Evolutionary conservation across 176 grass and related monocot species (phyloP), one percentile per base, ranked within the genome.

Genomic region (Ampelocalamus luodianensis): DNA sequence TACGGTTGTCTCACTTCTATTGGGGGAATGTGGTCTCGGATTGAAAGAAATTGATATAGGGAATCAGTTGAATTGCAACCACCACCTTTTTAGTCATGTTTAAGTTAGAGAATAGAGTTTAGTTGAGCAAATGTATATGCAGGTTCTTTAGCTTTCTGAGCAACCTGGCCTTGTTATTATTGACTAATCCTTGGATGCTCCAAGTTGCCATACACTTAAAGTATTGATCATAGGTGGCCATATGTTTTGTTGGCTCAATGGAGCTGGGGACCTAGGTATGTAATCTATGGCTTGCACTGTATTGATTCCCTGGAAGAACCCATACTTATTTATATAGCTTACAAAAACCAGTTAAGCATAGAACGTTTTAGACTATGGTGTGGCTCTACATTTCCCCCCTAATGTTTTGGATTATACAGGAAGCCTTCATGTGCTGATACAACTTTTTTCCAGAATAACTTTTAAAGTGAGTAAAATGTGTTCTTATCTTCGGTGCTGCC

Each of bases 381-480:
- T 72, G 38, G 26, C 55, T 29, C 39, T 74, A 76, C n/a, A n/a
- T n/a, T 50, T n/a, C 37, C 29, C n/a, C 27, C 69, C 13, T 50
- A 68, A 26, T 69, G 5, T 61, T 32, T 65, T 81, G 17, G 64
- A 13, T 68, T 85, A 39, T 68, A 10, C 17, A 26, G 50, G 53
- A 89, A 85, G 1, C 40, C 43, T 81, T 81, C 71, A 43, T 55
- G 42, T 45, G 27, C 43, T 42, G 44, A 72, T 78, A 44, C 43
- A 32, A 78, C 1, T 71, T 68, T 67, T 59, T n/a, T n/a, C 27
- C 46, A 49, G 49, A 68, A 89, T 80, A 74, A 80, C 44, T 61
- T 84, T 85, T 74, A 16, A 58, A 85, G 81, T 74, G 75, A 60
- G 79, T 58, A 60, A 68, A 65, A 79, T 51, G 48, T 0, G 20